phyloP scores from a whole-genome alignment of 805 yeast genomes.

The Lachancea dasiensis region DNA sequence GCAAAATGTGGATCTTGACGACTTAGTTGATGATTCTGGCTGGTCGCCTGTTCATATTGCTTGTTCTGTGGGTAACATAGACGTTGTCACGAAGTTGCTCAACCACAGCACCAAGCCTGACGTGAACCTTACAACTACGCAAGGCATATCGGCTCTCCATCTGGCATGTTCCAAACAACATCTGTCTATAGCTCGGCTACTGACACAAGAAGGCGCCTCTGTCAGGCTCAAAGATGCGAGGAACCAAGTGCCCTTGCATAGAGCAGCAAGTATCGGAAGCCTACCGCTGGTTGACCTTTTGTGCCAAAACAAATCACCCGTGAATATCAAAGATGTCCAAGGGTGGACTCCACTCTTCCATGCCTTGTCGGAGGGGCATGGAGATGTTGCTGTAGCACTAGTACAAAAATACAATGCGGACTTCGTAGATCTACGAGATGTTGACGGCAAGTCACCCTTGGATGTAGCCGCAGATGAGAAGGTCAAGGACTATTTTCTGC shows the following conservation, averaged over 20 bases:
- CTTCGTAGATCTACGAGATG: conserved; percentile 34
- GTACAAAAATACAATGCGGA: conserved; percentile 64
- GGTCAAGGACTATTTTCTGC: conserved; percentile 37
- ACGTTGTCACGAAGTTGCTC: conserved; percentile 46
- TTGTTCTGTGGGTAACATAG: conserved; percentile 60
- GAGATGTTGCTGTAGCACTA: conserved; percentile 61
- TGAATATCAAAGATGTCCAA: conserved; percentile 59
- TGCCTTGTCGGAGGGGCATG: conserved; percentile 86
- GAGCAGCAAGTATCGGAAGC: conserved; percentile 80
- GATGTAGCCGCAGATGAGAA: conserved; percentile 53
- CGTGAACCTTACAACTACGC: conserved; percentile 53
- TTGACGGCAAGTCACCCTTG: conserved; percentile 49
- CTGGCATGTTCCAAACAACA: conserved; percentile 70
- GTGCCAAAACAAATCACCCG: conserved; percentile 47
- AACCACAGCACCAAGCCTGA: conserved; percentile 48
- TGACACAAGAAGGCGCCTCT: conserved; percentile 53
- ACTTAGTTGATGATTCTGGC: conserved; percentile 63
- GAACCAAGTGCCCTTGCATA: conserved; percentile 63
- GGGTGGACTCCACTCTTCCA: conserved; percentile 90
- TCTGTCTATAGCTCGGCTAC: conserved; percentile 43
- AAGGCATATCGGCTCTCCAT: conserved; percentile 71
- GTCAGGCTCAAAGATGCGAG: conserved; percentile 60
- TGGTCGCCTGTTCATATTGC: conserved; percentile 90
- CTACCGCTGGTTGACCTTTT: conserved; percentile 49
- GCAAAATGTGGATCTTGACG: conserved; percentile 54